Conservation (phyloP, 179 eudicot species). For the Pouteria campechiana region DNA sequence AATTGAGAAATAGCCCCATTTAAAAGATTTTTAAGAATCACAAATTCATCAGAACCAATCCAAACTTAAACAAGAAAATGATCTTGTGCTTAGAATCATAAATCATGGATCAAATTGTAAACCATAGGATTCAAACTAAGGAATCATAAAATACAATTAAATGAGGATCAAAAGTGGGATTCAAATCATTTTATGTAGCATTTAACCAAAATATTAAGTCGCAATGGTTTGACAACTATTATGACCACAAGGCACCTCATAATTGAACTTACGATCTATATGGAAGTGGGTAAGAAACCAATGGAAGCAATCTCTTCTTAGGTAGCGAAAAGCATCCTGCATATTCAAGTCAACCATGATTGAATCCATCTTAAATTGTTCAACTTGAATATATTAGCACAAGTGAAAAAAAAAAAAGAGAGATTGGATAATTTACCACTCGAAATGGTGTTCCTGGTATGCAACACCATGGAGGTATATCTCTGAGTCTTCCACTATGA, state of each 20-base stretch:
- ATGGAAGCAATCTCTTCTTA: slow-evolving; percentile 73
- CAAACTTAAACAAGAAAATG: too few species aligned
- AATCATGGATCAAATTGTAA: too few species aligned
- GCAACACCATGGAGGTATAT: slow-evolving; percentile 70
- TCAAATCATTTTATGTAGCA: too few species aligned
- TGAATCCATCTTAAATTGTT: background rate
- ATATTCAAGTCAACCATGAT: slow-evolving; percentile 3
- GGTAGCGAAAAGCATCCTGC: slow-evolving; percentile 89
- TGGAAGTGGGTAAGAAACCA: slow-evolving; percentile 97
- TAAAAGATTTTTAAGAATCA: slow-evolving; percentile 2
- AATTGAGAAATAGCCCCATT: too few species aligned
- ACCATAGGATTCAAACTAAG: too few species aligned
- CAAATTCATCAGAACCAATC: too few species aligned
- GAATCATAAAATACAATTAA: too few species aligned
- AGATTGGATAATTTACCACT: slow-evolving; percentile 43
- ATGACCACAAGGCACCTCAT: too few species aligned
- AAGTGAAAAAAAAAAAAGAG: background rate
- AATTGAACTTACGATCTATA: slow-evolving; percentile 66
- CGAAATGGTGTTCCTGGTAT: slow-evolving; percentile 82
- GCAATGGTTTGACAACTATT: too few species aligned
- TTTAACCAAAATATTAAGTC: too few species aligned
- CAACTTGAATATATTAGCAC: background rate
- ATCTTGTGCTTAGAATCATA: too few species aligned
- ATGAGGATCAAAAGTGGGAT: too few species aligned
- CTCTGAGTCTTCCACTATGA: slow-evolving; percentile 32